phyloP scores from a whole-genome alignment of 106 monocot species.

The Posidonia australis region DNA sequence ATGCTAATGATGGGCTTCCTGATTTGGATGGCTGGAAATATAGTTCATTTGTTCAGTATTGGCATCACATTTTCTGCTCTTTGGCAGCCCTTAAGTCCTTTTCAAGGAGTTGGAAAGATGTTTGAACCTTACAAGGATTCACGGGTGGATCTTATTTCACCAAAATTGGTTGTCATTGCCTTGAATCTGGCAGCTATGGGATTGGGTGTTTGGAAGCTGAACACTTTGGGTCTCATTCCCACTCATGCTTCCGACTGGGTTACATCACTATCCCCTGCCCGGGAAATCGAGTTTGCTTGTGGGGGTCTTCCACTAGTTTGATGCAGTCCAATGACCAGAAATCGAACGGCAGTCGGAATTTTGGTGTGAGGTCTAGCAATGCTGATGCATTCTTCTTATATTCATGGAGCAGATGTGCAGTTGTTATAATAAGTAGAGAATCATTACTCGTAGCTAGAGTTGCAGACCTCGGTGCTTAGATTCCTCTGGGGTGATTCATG shows the following conservation, averaged over 20 bases:
- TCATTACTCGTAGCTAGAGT: too few relatives aligned
- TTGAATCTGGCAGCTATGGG: slow-evolving; percentile 58
- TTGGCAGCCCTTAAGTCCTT: slow-evolving; percentile 94
- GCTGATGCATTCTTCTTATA: neutral
- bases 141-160: slow-evolving; percentile 55
- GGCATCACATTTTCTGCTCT: slow-evolving; percentile 99
- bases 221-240: slow-evolving; percentile 84
- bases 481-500: too few relatives aligned
- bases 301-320: slow-evolving; percentile 28
- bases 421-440: too few relatives aligned
- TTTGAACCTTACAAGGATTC: slow-evolving; percentile 91
- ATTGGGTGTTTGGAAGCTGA: slow-evolving; percentile 90
- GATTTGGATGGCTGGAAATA: slow-evolving; percentile 99
- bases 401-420: too few relatives aligned
- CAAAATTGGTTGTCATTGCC: slow-evolving; percentile 71
- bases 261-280: slow-evolving; percentile 76
- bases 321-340: neutral
- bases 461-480: too few relatives aligned
- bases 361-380: neutral
- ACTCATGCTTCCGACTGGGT: slow-evolving; percentile 98
- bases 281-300: slow-evolving; percentile 47
- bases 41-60: slow-evolving; percentile 93
- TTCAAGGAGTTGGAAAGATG: slow-evolving; percentile 86
- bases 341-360: neutral
- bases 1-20: slow-evolving; percentile 95